phyloP scores from a whole-genome alignment of 2,329 filamentous ascomycete species.

The Uncinocarpus reesii region DNA sequence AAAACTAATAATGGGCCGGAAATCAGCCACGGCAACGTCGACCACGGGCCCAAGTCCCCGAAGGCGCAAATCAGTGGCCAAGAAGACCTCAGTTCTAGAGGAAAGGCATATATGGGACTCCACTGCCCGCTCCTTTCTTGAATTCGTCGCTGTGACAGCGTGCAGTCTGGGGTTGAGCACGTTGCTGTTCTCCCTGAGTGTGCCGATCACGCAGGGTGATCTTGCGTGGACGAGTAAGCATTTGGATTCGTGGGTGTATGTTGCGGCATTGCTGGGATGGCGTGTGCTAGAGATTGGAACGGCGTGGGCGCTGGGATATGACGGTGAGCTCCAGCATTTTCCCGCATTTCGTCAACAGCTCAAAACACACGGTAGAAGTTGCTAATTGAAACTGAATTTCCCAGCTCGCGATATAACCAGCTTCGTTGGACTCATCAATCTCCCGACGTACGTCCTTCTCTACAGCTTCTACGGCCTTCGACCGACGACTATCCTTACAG shows the following conservation, averaged over 20 bases:
- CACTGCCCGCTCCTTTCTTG: slow-evolving; percentile 26
- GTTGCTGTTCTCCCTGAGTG: slow-evolving; percentile 52
- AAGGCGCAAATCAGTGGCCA: slow-evolving; percentile 8
- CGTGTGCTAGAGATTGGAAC: slow-evolving; percentile 57
- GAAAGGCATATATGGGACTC: slow-evolving; percentile 18
- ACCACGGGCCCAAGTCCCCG: slow-evolving; percentile 17
- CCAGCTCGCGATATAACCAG: slow-evolving; percentile 47
- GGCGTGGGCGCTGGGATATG: slow-evolving; percentile 64
- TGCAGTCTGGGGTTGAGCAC: slow-evolving; percentile 53
- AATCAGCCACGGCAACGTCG: slow-evolving; percentile 13
- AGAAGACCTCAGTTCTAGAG: background rate
- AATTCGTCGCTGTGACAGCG: slow-evolving; percentile 41
- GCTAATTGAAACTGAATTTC: background rate
- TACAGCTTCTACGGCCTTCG: slow-evolving; percentile 66
- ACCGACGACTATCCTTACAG: slow-evolving; percentile 49
- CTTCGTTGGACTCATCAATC: slow-evolving; percentile 59
- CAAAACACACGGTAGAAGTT: background rate
- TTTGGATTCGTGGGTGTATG: slow-evolving; percentile 52
- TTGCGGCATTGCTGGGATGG: slow-evolving; percentile 46
- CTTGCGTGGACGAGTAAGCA: slow-evolving; percentile 57
- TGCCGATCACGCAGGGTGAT: slow-evolving; percentile 53
- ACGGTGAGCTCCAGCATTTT: slow-evolving; percentile 35
- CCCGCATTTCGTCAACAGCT: background rate
- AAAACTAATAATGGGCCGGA: slow-evolving; percentile 12
- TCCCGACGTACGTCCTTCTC: slow-evolving; percentile 66